A percentile compares a stretch with the other conserved stretches of the same genome.
phyloP scores from a whole-genome alignment of 139 green algal genomes.

The Coelastrella sp. region DNA sequence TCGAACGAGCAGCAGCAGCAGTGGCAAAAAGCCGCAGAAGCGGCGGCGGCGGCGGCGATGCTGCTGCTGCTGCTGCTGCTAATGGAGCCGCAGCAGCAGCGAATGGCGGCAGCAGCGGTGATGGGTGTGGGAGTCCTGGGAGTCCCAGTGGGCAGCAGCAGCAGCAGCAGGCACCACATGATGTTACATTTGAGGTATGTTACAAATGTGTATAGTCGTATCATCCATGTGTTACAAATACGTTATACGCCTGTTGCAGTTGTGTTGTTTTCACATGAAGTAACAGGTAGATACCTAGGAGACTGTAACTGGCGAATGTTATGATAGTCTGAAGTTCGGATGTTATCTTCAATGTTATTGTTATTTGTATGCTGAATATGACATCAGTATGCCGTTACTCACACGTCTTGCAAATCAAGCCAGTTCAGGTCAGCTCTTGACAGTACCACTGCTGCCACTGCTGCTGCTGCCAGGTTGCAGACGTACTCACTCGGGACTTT shows the following conservation, averaged over 20 bases:
- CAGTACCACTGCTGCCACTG: neutral
- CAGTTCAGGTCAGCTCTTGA: neutral
- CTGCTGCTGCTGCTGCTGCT: neutral
- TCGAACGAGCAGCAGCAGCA: slow-evolving; percentile 66
- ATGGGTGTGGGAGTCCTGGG: neutral
- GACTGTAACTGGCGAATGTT: too few species aligned
- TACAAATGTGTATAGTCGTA: too few species aligned
- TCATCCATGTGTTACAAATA: too few species aligned
- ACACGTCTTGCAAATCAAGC: too few species aligned
- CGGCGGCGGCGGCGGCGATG: neutral
- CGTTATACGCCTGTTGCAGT: neutral
- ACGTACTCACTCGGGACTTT: slow-evolving; percentile 70
- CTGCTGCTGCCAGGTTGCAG: slow-evolving; percentile 48
- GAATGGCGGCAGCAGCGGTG: slow-evolving; percentile 33
- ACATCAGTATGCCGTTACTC: too few species aligned
- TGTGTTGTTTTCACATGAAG: too few species aligned
- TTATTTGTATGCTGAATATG: too few species aligned
- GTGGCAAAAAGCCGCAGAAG: slow-evolving; percentile 1
- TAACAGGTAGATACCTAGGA: too few species aligned
- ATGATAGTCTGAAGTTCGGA: too few species aligned
- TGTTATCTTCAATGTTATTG: too few species aligned
- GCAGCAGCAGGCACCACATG: slow-evolving; percentile 30
- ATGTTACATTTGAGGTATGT: slow-evolving; percentile 86
- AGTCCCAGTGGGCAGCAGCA: neutral
- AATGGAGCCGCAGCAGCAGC: slow-evolving; percentile 8